Base-by-base conservation (phyloP, 2,329 filamentous ascomycete species). In the Colletotrichum sp. region DNA sequence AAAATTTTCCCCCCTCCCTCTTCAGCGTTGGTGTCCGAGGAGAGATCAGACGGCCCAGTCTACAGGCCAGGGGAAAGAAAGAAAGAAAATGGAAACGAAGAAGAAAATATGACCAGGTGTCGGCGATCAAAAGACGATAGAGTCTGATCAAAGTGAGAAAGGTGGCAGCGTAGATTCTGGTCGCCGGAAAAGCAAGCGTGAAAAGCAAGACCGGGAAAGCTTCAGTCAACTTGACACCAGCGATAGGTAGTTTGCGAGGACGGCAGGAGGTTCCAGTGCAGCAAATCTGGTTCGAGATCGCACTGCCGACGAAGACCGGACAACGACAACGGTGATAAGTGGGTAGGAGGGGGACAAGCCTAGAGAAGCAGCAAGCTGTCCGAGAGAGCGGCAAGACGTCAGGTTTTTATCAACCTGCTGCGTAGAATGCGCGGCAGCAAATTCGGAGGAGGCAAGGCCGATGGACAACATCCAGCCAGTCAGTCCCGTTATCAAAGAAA, bases 401-500 rank as follows among this genome's bases (percentile, higher is more conserved):
- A 68, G 73, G 73, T 64, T 76, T 75, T 76, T 76, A 76, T 76
- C 64, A 64, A 39, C 34, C 28, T 49, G 18, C 44, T 21, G 44
- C 44, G 44, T 49, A 34, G 59, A 21, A 26, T 24, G 36, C 34
- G n/a, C 55, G 18, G 16, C 49, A 30, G 57, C 69, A 13, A 62
- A 60, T 49, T 49, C 44, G 44, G 44, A 30, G 28, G 59, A 39
- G 73, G 44, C 55, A 36, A 55, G 39, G 39, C 52, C 26, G 39
- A 63, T 55, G 52, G 65, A 66, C 68, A 70, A 57, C 44, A 32
- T 26, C 26, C 15, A 69, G 52, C n/a, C 59, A 64, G 72, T 36
- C 67, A 66, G 34, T 63, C 62, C 60, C 70, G 49, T 76, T 76
- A 76, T 75, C 75, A 67, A 67, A 70, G 36, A 68, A 76, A 71